Evolutionary conservation across 768 basidiomycete genomes (phyloP).

Genomic region (Termitomyces sp.): DNA sequence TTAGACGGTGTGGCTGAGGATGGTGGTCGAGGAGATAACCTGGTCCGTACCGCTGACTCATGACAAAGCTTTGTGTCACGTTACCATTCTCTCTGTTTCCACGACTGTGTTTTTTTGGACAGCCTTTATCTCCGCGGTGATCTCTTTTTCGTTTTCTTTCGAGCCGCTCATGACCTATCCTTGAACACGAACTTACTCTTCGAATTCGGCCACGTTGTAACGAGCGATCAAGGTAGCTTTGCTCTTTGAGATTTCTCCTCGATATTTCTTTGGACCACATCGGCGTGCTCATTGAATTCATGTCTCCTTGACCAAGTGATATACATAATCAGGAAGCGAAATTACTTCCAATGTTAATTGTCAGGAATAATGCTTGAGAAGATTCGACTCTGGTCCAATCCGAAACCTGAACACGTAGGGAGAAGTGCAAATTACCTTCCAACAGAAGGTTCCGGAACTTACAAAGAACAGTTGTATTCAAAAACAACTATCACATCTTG

Average conservation of each 20-base stretch:
- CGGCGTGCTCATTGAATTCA: neutral
- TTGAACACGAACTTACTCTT: neutral
- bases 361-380: too few species aligned
- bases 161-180: neutral
- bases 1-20: neutral
- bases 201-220: neutral
- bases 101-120: neutral
- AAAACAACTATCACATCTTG: neutral
- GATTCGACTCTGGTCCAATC: too few species aligned
- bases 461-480: neutral
- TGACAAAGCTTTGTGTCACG: conserved; percentile 12
- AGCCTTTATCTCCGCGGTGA: conserved; percentile 8
- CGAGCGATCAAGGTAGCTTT: neutral
- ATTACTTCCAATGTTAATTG: too few species aligned
- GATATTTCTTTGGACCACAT: too few species aligned
- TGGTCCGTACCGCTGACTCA: conserved; percentile 16
- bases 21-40: conserved; percentile 13
- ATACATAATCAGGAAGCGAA: too few species aligned
- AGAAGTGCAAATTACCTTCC: neutral
- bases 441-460: neutral
- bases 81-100: conserved; percentile 7
- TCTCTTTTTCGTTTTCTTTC: neutral
- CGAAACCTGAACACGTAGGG: neutral
- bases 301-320: neutral
- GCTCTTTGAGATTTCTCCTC: too few species aligned